Evolutionary conservation across 441 rosid species (phyloP).

Genomic region (Populus hybrid): DNA sequence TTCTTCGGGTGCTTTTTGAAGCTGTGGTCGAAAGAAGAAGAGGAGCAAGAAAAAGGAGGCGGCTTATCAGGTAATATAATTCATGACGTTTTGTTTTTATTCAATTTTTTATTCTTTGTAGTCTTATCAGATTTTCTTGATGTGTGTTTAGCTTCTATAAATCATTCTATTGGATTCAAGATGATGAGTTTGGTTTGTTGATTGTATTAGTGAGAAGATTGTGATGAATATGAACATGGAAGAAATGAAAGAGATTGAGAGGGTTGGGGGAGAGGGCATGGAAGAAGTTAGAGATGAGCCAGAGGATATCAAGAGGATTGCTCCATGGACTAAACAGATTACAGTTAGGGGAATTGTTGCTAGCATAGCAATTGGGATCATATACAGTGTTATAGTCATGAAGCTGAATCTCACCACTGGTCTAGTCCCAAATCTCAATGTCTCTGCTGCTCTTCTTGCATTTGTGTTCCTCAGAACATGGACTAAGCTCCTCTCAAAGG

Average conservation of each 20-base stretch:
- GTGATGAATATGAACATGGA: conserved; percentile 11
- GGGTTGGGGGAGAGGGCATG: conserved; percentile 26
- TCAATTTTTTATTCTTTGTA: no score
- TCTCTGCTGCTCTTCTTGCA: conserved; percentile 4
- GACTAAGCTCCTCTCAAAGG: no score
- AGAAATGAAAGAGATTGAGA: conserved; percentile 33
- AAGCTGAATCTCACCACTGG: no score
- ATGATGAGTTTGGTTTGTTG: not conserved
- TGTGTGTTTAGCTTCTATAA: not conserved
- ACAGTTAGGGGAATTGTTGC: conserved; percentile 48
- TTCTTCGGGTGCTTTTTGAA: not conserved
- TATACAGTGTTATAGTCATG: no score
- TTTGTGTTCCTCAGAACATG: conserved; percentile 67
- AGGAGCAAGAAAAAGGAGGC: no score
- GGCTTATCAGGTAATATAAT: not conserved
- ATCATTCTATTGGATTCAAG: not conserved
- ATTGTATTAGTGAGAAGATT: not conserved
- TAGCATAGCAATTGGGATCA: no score
- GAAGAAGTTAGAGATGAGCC: conserved; percentile 28
- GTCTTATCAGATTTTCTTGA: not conserved
- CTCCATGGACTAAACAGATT: conserved; percentile 81
- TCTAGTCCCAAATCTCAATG: no score
- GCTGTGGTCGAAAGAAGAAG: no score
- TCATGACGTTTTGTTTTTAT: not conserved
- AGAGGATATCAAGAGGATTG: conserved; percentile 43